Percentiles rank a stretch among this genome's conserved stretches.
phyloP scores from a whole-genome alignment of 495 filamentous ascomycete species.

The Trichocladium uniseriatum region DNA sequence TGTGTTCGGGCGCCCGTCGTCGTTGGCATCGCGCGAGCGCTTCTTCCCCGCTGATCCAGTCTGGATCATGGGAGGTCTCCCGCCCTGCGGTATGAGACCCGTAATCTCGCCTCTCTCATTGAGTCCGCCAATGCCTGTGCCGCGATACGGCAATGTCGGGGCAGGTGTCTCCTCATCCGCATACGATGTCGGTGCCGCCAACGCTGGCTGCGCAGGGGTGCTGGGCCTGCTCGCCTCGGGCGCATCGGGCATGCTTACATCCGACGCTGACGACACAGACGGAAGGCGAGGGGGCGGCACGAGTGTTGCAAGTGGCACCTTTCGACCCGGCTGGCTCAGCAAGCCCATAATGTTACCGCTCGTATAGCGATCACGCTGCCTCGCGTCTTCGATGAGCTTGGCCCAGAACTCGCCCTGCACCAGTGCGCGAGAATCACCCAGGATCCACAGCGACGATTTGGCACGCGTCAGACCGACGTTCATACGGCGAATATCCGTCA shows the following conservation, averaged over 20 bases:
- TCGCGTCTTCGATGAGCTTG: slow-evolving; percentile 72
- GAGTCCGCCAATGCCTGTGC: slow-evolving; percentile 17
- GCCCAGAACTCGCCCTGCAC: slow-evolving; percentile 85
- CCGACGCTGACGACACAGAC: not conserved
- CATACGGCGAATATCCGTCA: slow-evolving; percentile 97
- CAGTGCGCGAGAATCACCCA: slow-evolving; percentile 81
- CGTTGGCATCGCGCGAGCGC: slow-evolving; percentile 18
- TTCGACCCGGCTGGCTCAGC: slow-evolving; percentile 29
- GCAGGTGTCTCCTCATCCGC: not conserved
- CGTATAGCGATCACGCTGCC: slow-evolving; percentile 63
- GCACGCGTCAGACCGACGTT: slow-evolving; percentile 96
- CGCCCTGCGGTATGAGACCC: slow-evolving; percentile 4
- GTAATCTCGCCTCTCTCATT: slow-evolving; percentile 21
- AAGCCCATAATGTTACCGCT: slow-evolving; percentile 50
- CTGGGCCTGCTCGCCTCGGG: not conserved
- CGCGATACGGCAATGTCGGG: slow-evolving; percentile 14
- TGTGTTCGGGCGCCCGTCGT: slow-evolving; percentile 8
- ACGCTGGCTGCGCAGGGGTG: not conserved
- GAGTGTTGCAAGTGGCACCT: no score
- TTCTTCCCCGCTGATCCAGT: slow-evolving; percentile 18
- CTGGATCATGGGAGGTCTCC: slow-evolving; percentile 19
- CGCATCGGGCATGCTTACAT: not conserved
- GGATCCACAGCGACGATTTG: slow-evolving; percentile 88
- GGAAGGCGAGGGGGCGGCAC: no score
- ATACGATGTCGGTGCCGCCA: not conserved